Percentiles rank a stretch among this genome's conserved stretches.
phyloP scores from a whole-genome alignment of 805 yeast genomes.

The Isabelozyma rhagii region DNA sequence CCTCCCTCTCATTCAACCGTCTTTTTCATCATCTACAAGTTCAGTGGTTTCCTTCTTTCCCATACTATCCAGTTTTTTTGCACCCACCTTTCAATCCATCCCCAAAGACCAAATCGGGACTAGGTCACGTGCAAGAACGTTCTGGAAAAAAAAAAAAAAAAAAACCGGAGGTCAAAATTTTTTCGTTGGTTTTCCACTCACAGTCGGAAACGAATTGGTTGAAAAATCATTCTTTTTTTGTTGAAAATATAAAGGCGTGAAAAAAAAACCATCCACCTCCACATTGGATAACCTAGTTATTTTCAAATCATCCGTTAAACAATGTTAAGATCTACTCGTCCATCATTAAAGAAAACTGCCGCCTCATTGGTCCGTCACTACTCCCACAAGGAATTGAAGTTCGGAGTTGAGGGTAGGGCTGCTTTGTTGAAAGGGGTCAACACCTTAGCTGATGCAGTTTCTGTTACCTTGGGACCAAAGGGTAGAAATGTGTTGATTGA shows the following conservation, averaged over 20 bases:
- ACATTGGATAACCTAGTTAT: neutral
- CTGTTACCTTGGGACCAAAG: constrained; percentile 95
- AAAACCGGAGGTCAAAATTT: neutral
- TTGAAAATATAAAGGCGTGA: neutral
- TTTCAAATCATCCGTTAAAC: neutral
- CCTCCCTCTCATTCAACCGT: neutral
- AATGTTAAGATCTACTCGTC: constrained; percentile 51
- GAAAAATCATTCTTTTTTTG: neutral
- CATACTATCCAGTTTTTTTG: no score
- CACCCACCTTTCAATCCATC: neutral
- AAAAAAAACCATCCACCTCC: neutral
- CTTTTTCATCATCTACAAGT: neutral
- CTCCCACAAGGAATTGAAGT: constrained; percentile 89
- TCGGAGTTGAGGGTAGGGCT: constrained; percentile 97
- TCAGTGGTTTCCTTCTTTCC: no score
- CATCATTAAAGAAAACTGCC: constrained; percentile 37
- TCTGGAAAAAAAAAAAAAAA: neutral
- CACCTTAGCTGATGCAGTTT: constrained; percentile 91
- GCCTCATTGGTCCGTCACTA: constrained; percentile 45
- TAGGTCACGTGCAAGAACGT: neutral
- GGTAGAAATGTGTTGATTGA: constrained; percentile 97
- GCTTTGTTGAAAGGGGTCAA: constrained; percentile 92
- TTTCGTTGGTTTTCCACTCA: neutral
- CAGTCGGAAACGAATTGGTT: neutral
- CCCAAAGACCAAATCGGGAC: neutral